These are phyloP conservation scores for Stevia rebaudiana DNA, from an alignment of 140 eudicot genomes.

Conservation along the genomic window DNA sequence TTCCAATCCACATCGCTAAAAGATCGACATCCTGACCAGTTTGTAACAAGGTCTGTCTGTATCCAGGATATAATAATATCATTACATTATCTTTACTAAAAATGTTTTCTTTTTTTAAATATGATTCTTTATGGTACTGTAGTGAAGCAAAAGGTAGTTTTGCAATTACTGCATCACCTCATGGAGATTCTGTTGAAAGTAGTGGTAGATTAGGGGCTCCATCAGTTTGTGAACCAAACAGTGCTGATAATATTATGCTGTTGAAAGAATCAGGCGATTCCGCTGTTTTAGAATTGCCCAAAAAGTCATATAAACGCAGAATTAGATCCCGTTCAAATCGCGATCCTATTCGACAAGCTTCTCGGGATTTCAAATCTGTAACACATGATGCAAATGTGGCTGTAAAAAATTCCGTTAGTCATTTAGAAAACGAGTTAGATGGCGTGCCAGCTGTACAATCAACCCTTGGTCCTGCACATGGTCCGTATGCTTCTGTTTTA, in stretches of 20 bases:
- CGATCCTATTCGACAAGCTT: conserved; percentile 55
- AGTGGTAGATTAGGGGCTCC: conserved; percentile 75
- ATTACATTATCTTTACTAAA: conserved; percentile 7
- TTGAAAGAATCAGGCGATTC: conserved; percentile 66
- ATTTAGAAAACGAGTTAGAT: conserved; percentile 41
- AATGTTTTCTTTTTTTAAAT: background rate
- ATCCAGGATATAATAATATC: background rate
- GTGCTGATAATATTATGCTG: conserved; percentile 89
- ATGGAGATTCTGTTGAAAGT: conserved; percentile 92
- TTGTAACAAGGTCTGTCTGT: conserved; percentile 67
- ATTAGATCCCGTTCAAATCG: conserved; percentile 80
- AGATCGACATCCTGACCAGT: conserved; percentile 64
- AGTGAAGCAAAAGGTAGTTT: conserved; percentile 98
- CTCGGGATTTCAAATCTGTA: conserved; percentile 42
- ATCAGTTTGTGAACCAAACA: conserved; percentile 66
- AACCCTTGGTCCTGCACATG: conserved; percentile 33
- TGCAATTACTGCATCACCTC: conserved; percentile 75
- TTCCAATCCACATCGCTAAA: conserved; percentile 80
- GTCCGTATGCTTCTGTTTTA: conserved; percentile 26
- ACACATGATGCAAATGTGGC: conserved; percentile 36
- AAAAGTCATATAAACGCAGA: conserved; percentile 81
- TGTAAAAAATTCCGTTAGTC: conserved; percentile 35
- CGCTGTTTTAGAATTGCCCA: conserved; percentile 56
- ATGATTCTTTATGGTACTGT: conserved; percentile 19
- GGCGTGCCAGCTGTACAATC: conserved; percentile 42